Conservation (phyloP, 2,329 filamentous ascomycete species). For the Aulographum hederae region DNA sequence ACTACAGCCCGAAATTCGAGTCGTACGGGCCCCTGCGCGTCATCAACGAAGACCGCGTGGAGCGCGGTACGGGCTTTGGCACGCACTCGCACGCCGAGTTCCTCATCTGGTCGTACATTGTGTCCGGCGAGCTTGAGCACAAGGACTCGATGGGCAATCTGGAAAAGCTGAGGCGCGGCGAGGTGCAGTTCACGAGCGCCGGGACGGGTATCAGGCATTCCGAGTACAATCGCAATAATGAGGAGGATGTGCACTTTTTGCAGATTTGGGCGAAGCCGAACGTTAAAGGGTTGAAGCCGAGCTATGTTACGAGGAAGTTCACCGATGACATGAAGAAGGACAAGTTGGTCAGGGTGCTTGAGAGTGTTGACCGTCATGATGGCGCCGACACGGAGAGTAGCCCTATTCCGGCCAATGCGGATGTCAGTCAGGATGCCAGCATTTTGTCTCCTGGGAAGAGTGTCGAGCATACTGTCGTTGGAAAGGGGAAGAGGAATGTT, state of each 20-base stretch:
- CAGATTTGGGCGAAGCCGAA: constrained; percentile 82
- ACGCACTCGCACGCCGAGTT: constrained; percentile 74
- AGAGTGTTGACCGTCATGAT: constrained; percentile 43
- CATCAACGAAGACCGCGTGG: constrained; percentile 76
- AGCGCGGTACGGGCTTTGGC: constrained; percentile 57
- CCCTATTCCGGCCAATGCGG: constrained; percentile 68
- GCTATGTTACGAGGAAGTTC: constrained; percentile 61
- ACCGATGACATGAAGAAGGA: constrained; percentile 53
- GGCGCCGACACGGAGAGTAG: constrained; percentile 42
- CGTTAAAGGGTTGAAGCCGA: constrained; percentile 50
- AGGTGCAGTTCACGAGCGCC: constrained; percentile 83
- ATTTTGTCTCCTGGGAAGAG: constrained; percentile 46
- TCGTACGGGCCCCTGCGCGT: constrained; percentile 64
- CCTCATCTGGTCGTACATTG: constrained; percentile 77
- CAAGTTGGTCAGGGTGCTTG: constrained; percentile 57
- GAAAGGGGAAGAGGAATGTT: constrained; percentile 46
- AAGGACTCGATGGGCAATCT: constrained; percentile 62
- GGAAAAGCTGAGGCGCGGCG: constrained; percentile 56
- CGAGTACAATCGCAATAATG: constrained; percentile 59
- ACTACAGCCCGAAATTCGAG: constrained; percentile 47
- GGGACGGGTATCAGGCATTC: constrained; percentile 65
- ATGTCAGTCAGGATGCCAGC: constrained; percentile 66
- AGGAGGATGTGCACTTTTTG: constrained; percentile 57
- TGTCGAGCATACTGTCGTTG: constrained; percentile 59
- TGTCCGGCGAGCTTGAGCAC: constrained; percentile 74